Evolutionary conservation across 345 rosid genomes (phyloP).

Genomic region (Camelina laxa): DNA sequence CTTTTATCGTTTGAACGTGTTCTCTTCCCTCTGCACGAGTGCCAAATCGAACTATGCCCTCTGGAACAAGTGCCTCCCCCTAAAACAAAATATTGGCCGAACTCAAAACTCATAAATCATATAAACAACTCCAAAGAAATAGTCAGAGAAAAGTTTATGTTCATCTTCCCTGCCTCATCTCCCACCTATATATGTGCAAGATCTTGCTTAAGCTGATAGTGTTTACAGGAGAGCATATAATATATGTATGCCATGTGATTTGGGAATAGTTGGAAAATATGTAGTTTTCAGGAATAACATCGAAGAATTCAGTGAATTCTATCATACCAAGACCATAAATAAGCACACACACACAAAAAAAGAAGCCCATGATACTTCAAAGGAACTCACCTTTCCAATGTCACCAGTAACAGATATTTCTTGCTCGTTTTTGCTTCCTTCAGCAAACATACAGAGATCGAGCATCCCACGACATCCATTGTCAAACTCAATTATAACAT

Average conservation of each 20-base stretch:
- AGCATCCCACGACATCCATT: constrained; percentile 93
- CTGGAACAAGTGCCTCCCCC: constrained; percentile 98
- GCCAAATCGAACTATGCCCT: constrained; percentile 72
- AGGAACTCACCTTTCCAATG: constrained; percentile 63
- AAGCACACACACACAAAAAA: background rate
- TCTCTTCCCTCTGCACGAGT: constrained; percentile 69
- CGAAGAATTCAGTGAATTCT: background rate
- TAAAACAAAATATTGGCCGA: constrained; percentile 37
- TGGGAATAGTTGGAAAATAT: constrained; percentile 5
- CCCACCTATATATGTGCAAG: constrained; percentile 9
- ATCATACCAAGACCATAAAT: background rate
- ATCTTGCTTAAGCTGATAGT: constrained; percentile 2
- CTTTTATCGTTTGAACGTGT: constrained; percentile 64
- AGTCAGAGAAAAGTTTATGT: background rate
- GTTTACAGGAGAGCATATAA: background rate
- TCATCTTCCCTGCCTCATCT: background rate
- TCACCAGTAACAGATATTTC: constrained; percentile 85
- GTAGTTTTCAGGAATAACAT: background rate
- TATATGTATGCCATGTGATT: background rate
- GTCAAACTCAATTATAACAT: constrained; percentile 83
- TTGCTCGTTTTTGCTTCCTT: constrained; percentile 96
- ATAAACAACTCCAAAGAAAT: constrained; percentile 13
- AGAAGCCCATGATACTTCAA: background rate
- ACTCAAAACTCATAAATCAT: constrained; percentile 7
- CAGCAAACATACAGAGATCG: constrained; percentile 98